Base-by-base conservation (phyloP, 257 asterid genomes). In the Ocimum tenuiflorum region DNA sequence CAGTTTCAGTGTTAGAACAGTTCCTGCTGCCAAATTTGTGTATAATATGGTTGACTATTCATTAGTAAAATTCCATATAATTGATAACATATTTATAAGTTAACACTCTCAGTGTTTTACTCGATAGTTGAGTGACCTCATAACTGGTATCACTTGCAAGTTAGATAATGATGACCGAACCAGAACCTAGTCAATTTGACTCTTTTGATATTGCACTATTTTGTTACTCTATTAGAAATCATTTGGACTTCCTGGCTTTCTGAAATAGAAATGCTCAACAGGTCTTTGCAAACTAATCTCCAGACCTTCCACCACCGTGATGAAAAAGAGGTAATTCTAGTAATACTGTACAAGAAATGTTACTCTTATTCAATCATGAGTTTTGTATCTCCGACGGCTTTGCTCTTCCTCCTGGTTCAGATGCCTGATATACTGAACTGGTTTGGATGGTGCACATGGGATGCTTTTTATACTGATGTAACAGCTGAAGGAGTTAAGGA, bases 361-460 rank as follows among this genome's bases (percentile, higher is more conserved):
- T 19, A 12, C 22, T 63, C 56, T 22, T 23, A 39, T 24, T 57
- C 0, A 9, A 14, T 56, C 41, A 12, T n/a, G 31, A 33, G 35
- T 67, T 60, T 64, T 27, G 50, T 8, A 38, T 50, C 31, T 62
- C 56, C 50, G 8, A 70, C 12, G 39, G 60, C 12, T 61, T 61
- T 62, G 39, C 42, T 61, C 29, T 72, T 55, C 42, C 6, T 63
- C 70, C 64, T 74, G 54, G 68, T 65, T 78, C 73, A 87, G 97
- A 80, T 80, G 82, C 95, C 97, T 36, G 96, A 88, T 63, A 79
- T 90, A 71, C 74, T 90, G 79, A 81, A 90, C 78, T 90, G 97
- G 97, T 90, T 90, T 39, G 97, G 97, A 27, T 90, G 96, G 97
- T 90, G 97, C 81, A 88, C 97, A 0, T 88, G 97, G 97, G 97